Conservation (phyloP, 2,329 filamentous ascomycete genomes). For the Colletotrichum liaoningense region DNA sequence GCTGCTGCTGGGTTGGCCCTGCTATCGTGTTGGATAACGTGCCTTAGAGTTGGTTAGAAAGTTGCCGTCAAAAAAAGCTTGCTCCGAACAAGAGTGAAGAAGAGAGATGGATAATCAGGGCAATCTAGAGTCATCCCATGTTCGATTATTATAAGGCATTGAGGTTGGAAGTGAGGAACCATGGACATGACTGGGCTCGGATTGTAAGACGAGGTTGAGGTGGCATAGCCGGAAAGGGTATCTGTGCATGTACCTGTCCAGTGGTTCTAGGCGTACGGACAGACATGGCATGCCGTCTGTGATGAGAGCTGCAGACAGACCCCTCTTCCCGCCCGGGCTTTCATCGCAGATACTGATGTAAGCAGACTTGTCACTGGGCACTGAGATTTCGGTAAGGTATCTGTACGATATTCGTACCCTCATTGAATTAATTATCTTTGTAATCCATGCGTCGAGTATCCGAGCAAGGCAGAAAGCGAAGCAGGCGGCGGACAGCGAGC, state of each 20-base stretch:
- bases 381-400: background rate
- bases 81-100: background rate
- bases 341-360: background rate
- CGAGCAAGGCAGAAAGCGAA: background rate
- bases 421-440: background rate
- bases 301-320: background rate
- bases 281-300: background rate
- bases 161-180: background rate
- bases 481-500: background rate
- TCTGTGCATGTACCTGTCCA: background rate
- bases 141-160: background rate
- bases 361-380: background rate
- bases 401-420: too few relatives aligned
- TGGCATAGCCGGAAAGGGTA: background rate
- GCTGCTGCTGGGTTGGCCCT: background rate
- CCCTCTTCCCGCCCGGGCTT: background rate
- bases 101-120: background rate
- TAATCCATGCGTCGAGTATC: background rate
- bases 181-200: background rate
- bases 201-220: background rate
- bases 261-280: background rate
- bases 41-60: background rate
- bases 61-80: background rate
- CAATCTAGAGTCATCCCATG: background rate
- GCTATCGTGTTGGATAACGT: background rate